phyloP scores from a whole-genome alignment of 768 basidiomycete species.

The Hericium alpestre region DNA sequence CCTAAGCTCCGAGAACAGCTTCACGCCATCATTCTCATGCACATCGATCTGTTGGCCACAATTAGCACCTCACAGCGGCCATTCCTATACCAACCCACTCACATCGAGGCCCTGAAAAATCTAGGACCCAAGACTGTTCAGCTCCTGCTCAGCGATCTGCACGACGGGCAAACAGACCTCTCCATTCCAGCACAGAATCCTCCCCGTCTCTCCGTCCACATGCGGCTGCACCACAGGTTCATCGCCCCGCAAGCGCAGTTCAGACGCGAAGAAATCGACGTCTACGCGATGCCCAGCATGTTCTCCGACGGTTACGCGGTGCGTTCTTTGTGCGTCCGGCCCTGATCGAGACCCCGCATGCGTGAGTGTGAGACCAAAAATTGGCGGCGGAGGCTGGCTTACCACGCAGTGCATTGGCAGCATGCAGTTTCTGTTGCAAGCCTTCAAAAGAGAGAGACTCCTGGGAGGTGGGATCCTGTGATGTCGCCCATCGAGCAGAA shows the following conservation, averaged over 20 bases:
- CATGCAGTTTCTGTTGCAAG: constrained; percentile 27
- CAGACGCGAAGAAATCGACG: constrained; percentile 62
- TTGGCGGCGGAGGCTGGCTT: constrained; percentile 6
- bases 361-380: not conserved
- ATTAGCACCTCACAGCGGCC: not conserved
- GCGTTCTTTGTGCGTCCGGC: constrained; percentile 47
- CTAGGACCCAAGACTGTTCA: constrained; percentile 8
- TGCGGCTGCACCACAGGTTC: constrained; percentile 60
- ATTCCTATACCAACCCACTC: constrained; percentile 7
- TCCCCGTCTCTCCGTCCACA: constrained; percentile 28
- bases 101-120: constrained; percentile 79
- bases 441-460: constrained; percentile 13
- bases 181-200: constrained; percentile 79
- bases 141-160: too few relatives aligned
- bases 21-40: constrained; percentile 65
- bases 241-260: constrained; percentile 61
- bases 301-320: constrained; percentile 14
- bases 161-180: constrained; percentile 36
- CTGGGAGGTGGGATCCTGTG: constrained; percentile 6
- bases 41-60: constrained; percentile 33
- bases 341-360: constrained; percentile 29
- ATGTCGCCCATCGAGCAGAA: constrained; percentile 21
- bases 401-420: constrained; percentile 54
- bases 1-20: constrained; percentile 29
- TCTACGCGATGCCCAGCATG: constrained; percentile 9